Conservation (phyloP, 495 filamentous ascomycete genomes). For the Penicillium goetzii region DNA sequence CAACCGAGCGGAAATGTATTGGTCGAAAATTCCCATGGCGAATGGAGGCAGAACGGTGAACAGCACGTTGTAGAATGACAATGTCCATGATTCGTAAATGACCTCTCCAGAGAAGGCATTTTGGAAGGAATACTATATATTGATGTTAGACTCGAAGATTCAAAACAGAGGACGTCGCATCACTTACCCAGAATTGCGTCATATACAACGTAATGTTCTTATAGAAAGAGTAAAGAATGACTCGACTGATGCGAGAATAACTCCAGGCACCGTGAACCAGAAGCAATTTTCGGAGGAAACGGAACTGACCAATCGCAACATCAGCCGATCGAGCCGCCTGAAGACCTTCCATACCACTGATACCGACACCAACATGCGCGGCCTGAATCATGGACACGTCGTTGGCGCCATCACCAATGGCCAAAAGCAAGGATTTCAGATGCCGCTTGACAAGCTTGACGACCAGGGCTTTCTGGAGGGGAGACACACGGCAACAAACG, state of each 20-base stretch:
- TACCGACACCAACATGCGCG: conserved; percentile 97
- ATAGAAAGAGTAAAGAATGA: conserved; percentile 98
- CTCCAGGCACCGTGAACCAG: conserved; percentile 97
- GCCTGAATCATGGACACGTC: conserved; percentile 99
- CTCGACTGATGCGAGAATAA: conserved; percentile 94
- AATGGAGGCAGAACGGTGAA: conserved; percentile 95
- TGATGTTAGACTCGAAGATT: conserved; percentile 36
- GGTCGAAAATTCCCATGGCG: conserved; percentile 95
- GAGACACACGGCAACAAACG: conserved; percentile 97
- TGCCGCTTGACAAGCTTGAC: conserved; percentile 99
- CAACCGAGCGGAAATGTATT: conserved; percentile 95
- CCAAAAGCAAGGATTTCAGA: conserved; percentile 86
- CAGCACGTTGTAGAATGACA: conserved; percentile 99
- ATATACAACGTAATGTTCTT: conserved; percentile 99
- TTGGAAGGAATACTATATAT: conserved; percentile 84
- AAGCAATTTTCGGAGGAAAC: conserved; percentile 91
- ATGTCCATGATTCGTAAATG: conserved; percentile 98
- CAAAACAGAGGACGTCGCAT: not conserved
- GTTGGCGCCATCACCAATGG: conserved; percentile 97
- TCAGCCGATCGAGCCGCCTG: conserved; percentile 96
- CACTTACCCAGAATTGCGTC: conserved; percentile 95
- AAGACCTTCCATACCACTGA: conserved; percentile 97
- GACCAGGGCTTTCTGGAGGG: conserved; percentile 97
- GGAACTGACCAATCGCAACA: conserved; percentile 95
- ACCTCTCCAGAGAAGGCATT: conserved; percentile 97